These are phyloP conservation scores for Plasmodium coatneyi DNA, from an alignment of 169 alveolate genomes.

Conservation along the genomic window DNA sequence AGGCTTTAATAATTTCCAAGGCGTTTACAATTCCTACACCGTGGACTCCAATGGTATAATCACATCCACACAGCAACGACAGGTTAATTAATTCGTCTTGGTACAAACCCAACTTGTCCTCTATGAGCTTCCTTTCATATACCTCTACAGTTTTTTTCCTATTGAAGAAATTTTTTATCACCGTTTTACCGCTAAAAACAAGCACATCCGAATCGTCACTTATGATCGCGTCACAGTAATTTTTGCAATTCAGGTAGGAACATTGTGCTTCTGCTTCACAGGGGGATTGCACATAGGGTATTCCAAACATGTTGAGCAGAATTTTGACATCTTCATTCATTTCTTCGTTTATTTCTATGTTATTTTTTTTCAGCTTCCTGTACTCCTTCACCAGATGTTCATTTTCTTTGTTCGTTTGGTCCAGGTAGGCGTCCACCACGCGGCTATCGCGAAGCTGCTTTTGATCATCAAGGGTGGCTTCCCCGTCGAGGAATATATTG, in stretches of 20 bases:
- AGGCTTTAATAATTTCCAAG: slow-evolving; percentile 92
- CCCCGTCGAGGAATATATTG: not conserved
- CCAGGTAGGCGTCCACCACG: slow-evolving; percentile 27
- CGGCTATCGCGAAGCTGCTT: slow-evolving; percentile 40
- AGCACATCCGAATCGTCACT: slow-evolving; percentile 96
- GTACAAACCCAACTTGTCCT: slow-evolving; percentile 87
- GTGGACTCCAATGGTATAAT: slow-evolving; percentile 95
- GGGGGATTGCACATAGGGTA: slow-evolving; percentile 96
- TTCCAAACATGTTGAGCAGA: slow-evolving; percentile 90
- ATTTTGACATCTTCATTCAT: slow-evolving; percentile 83
- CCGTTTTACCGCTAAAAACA: slow-evolving; percentile 92
- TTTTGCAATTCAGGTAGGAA: slow-evolving; percentile 86
- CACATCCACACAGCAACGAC: slow-evolving; percentile 95
- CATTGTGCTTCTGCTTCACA: slow-evolving; percentile 97
- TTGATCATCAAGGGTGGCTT: not conserved
- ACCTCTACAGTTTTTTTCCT: slow-evolving; percentile 89
- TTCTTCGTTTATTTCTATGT: slow-evolving; percentile 75
- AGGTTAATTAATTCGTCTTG: slow-evolving; percentile 89
- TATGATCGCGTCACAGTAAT: slow-evolving; percentile 91
- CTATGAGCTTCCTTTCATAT: slow-evolving; percentile 85
- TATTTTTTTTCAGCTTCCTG: slow-evolving; percentile 36
- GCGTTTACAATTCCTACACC: slow-evolving; percentile 98
- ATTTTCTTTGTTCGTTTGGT: slow-evolving; percentile 30
- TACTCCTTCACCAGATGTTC: slow-evolving; percentile 56
- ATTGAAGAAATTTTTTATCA: slow-evolving; percentile 91